Conservation (phyloP, 495 filamentous ascomycete species). For the Penicillium lividum region DNA sequence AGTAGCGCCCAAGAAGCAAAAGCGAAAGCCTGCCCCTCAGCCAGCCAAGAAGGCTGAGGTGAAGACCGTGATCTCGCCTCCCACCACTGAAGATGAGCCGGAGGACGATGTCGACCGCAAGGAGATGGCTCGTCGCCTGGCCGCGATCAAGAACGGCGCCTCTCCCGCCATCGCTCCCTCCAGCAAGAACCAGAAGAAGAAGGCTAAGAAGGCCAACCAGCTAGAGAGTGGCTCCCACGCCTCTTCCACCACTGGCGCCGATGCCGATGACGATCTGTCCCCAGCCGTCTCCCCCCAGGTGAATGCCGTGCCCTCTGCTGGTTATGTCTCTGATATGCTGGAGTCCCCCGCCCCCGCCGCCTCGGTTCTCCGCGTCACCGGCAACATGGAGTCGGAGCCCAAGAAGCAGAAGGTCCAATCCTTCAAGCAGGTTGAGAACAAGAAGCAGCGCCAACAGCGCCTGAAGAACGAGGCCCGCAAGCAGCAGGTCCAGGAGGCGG, state of each 20-base stretch:
- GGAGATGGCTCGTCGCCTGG: constrained; percentile 72
- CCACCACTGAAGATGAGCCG: constrained; percentile 42
- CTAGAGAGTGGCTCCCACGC: constrained; percentile 42
- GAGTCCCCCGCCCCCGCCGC: constrained; percentile 68
- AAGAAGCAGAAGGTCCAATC: constrained; percentile 65
- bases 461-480: constrained; percentile 78
- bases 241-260: constrained; percentile 74
- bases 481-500: constrained; percentile 67
- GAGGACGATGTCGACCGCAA: constrained; percentile 64
- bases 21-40: constrained; percentile 39
- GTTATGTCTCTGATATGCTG: constrained; percentile 84
- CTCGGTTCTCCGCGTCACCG: constrained; percentile 75
- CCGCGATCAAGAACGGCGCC: constrained; percentile 64
- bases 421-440: constrained; percentile 64
- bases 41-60: constrained; percentile 34
- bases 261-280: constrained; percentile 82
- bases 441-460: constrained; percentile 89
- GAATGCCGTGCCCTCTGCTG: constrained; percentile 49
- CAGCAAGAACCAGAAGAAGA: constrained; percentile 57
- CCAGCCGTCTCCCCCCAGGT: constrained; percentile 58
- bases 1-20: constrained; percentile 43
- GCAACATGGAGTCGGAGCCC: constrained; percentile 57
- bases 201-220: constrained; percentile 52
- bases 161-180: constrained; percentile 42
- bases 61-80: constrained; percentile 43